Percentiles rank a stretch among this genome's conserved stretches.
These are phyloP conservation scores for Aspergillus phoenicis DNA, from an alignment of 2,329 filamentous ascomycete genomes.

Conservation along the genomic window DNA sequence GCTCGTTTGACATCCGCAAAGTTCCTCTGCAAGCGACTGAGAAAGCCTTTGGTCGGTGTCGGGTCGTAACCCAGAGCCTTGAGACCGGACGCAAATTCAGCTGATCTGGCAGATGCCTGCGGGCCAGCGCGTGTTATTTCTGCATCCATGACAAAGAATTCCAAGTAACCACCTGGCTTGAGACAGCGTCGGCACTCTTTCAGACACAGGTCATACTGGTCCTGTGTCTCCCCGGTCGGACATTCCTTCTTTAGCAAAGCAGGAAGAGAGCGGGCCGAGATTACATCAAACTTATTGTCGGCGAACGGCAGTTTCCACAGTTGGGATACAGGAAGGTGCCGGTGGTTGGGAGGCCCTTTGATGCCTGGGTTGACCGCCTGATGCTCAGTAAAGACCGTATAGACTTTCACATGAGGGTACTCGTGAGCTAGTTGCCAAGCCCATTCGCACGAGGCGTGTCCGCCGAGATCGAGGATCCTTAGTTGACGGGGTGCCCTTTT, in stretches of 20 bases:
- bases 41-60: conserved; percentile 76
- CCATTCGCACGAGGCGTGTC: conserved; percentile 86
- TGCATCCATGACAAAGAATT: conserved; percentile 87
- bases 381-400: conserved; percentile 79
- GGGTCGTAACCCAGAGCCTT: conserved; percentile 90
- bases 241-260: conserved; percentile 71
- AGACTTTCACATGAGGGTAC: conserved; percentile 82
- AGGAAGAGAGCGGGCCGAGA: conserved; percentile 86
- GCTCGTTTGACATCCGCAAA: conserved; percentile 80
- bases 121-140: conserved; percentile 85
- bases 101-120: conserved; percentile 76
- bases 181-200: conserved; percentile 86
- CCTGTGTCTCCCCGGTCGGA: conserved; percentile 67
- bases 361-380: conserved; percentile 74
- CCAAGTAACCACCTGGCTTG: conserved; percentile 89
- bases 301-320: conserved; percentile 83
- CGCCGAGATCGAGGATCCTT: conserved; percentile 82
- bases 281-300: conserved; percentile 83
- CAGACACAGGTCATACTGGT: conserved; percentile 87
- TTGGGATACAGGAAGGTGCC: conserved; percentile 74
- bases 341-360: conserved; percentile 83
- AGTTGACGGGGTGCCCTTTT: conserved; percentile 49
- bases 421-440: conserved; percentile 89
- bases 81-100: conserved; percentile 90
- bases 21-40: conserved; percentile 70